A percentile compares a stretch with the other conserved stretches of the same genome.
These are phyloP conservation scores for Wilhelminamyces savonicus DNA, from an alignment of 805 yeast genomes.

Conservation along the genomic window DNA sequence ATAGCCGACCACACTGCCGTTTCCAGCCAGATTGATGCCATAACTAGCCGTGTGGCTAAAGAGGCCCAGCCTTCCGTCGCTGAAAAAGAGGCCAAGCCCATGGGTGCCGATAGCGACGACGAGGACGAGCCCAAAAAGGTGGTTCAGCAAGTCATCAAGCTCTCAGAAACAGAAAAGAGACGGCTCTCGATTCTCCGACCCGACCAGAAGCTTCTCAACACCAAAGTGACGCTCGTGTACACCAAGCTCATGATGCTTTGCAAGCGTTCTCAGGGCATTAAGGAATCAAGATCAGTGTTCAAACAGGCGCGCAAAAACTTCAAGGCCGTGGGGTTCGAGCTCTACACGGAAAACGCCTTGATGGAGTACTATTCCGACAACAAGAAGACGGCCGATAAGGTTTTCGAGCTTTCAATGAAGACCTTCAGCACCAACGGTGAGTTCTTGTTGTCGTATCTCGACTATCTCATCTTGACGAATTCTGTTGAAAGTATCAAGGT, in stretches of 20 bases:
- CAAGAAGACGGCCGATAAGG: slow-evolving; percentile 61
- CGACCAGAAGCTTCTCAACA: slow-evolving; percentile 16
- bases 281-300: slow-evolving; percentile 69
- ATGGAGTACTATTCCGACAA: slow-evolving; percentile 71
- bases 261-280: slow-evolving; percentile 61
- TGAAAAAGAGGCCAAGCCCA: slow-evolving; percentile 1
- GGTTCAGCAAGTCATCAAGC: slow-evolving; percentile 2
- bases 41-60: slow-evolving; percentile 9
- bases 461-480: slow-evolving; percentile 61
- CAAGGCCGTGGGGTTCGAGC: slow-evolving; percentile 59
- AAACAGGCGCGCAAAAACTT: slow-evolving; percentile 59
- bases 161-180: slow-evolving; percentile 6
- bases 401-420: slow-evolving; percentile 70
- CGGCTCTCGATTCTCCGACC: no score
- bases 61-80: slow-evolving; percentile 2
- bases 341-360: slow-evolving; percentile 76
- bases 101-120: slow-evolving; percentile 4
- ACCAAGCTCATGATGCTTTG: slow-evolving; percentile 64
- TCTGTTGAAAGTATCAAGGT: slow-evolving; percentile 75
- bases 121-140: slow-evolving; percentile 3
- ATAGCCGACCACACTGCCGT: slow-evolving; percentile 28
- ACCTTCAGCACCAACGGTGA: slow-evolving; percentile 46
- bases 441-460: slow-evolving; percentile 63
- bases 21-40: slow-evolving; percentile 13
- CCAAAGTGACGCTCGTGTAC: slow-evolving; percentile 57